Conservation (phyloP, 129 eudicot species). For the Chrysanthemum lavandulifolium region DNA sequence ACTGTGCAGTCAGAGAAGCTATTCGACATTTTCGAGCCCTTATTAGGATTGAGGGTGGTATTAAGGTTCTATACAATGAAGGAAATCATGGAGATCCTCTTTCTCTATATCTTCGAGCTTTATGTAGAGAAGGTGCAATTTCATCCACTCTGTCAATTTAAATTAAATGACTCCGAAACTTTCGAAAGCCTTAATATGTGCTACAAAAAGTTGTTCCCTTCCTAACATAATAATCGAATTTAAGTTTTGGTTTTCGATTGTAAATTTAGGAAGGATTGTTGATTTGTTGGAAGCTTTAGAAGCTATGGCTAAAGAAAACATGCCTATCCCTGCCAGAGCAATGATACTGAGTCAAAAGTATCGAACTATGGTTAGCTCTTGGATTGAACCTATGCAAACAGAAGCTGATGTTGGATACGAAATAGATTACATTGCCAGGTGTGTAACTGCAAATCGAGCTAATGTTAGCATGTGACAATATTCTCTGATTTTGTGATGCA, state of each 20-base stretch:
- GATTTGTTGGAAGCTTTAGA: constrained; percentile 90
- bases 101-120: constrained; percentile 89
- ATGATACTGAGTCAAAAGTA: constrained; percentile 91
- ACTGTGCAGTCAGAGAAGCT: constrained; percentile 82
- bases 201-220: not conserved
- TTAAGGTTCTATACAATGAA: constrained; percentile 60
- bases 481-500: constrained; percentile 1
- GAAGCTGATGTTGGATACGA: constrained; percentile 97
- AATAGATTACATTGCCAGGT: constrained; percentile 94
- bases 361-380: constrained; percentile 91
- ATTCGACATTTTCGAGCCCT: constrained; percentile 96
- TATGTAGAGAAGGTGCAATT: constrained; percentile 78
- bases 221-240: not conserved
- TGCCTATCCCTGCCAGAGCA: constrained; percentile 87
- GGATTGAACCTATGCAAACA: constrained; percentile 97
- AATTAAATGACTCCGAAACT: not conserved
- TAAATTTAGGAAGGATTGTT: constrained; percentile 64
- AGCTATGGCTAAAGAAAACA: constrained; percentile 82
- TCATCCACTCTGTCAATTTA: constrained; percentile 12
- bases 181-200: not conserved
- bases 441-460: not conserved
- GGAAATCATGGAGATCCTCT: constrained; percentile 94
- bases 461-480: not conserved
- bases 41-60: constrained; percentile 64
- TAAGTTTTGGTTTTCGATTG: too few relatives aligned